Conservation (phyloP, 2,329 filamentous ascomycete species). For the Epichloe uncinata region DNA sequence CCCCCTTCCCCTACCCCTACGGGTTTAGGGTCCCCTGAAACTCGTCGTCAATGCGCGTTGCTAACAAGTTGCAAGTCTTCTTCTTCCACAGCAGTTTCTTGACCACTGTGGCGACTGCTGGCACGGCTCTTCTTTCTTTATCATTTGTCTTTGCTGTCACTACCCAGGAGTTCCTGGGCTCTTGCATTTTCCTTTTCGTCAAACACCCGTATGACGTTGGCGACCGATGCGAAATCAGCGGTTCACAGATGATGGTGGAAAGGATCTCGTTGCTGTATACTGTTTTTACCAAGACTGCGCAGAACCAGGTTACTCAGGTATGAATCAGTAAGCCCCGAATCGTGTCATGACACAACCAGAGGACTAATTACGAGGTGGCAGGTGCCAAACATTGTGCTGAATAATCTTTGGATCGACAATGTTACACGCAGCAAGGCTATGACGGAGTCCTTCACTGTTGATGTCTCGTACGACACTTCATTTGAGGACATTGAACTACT, state of each 20-base stretch:
- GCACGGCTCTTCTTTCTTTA: slow-evolving; percentile 84
- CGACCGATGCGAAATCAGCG: slow-evolving; percentile 73
- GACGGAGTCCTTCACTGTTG: slow-evolving; percentile 71
- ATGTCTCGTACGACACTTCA: slow-evolving; percentile 71
- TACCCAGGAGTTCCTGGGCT: slow-evolving; percentile 89
- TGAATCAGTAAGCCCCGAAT: neutral
- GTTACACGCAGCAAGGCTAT: slow-evolving; percentile 82
- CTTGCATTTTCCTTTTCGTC: slow-evolving; percentile 96
- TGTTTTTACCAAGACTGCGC: slow-evolving; percentile 73
- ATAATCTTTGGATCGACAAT: slow-evolving; percentile 92
- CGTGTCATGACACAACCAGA: neutral
- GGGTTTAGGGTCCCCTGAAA: neutral
- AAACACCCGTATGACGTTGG: slow-evolving; percentile 97
- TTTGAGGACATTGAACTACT: slow-evolving; percentile 85
- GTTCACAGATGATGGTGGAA: slow-evolving; percentile 66
- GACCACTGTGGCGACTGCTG: slow-evolving; percentile 75
- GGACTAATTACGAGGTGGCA: slow-evolving; percentile 30
- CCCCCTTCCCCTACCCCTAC: no score
- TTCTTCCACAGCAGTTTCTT: slow-evolving; percentile 82
- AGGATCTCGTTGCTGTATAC: slow-evolving; percentile 91
- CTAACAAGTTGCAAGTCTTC: slow-evolving; percentile 39
- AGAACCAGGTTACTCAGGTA: slow-evolving; percentile 58
- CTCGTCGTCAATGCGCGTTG: neutral
- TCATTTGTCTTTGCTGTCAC: slow-evolving; percentile 93
- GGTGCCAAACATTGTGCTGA: slow-evolving; percentile 84